These are phyloP conservation scores for Candida maesae DNA, from an alignment of 805 yeast species.

Conservation along the genomic window DNA sequence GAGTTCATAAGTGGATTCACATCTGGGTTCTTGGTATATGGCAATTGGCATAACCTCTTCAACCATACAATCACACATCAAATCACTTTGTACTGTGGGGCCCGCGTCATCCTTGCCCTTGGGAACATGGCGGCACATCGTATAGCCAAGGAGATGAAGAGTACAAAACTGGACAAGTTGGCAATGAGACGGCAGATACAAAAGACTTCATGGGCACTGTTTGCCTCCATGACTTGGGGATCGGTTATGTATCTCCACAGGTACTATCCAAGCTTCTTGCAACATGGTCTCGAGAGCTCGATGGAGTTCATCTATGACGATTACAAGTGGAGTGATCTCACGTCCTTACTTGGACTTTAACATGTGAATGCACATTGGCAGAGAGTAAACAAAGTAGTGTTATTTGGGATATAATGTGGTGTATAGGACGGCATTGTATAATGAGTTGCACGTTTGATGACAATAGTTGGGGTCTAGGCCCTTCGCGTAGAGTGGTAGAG, in stretches of 20 bases:
- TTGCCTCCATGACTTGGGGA: conserved; percentile 70
- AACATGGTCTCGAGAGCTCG: conserved; percentile 59
- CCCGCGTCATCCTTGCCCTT: conserved; percentile 60
- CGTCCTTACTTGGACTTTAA: conserved; percentile 38
- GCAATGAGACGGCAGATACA: conserved; percentile 25
- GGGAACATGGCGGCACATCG: conserved; percentile 33
- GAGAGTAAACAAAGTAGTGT: too few relatives aligned
- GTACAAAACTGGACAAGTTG: conserved; percentile 6
- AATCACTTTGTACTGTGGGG: conserved; percentile 68
- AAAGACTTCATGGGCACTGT: conserved; percentile 47
- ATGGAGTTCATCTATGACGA: conserved; percentile 72
- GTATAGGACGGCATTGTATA: too few relatives aligned
- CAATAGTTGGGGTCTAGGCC: too few relatives aligned
- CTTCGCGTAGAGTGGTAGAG: too few relatives aligned
- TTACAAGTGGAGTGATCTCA: conserved; percentile 45
- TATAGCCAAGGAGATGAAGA: conserved; percentile 13
- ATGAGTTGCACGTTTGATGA: too few relatives aligned
- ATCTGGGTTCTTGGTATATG: conserved; percentile 40
- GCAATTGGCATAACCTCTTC: conserved; percentile 32
- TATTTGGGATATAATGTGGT: too few relatives aligned
- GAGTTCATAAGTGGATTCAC: conserved; percentile 34
- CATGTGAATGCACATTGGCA: too few relatives aligned
- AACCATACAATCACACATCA: conserved; percentile 58
- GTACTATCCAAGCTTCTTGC: conserved; percentile 57
- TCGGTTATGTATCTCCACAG: conserved; percentile 68